Evolutionary conservation across 2,329 filamentous ascomycete genomes (phyloP).

Genomic region (Cladophialophora bantiana): DNA sequence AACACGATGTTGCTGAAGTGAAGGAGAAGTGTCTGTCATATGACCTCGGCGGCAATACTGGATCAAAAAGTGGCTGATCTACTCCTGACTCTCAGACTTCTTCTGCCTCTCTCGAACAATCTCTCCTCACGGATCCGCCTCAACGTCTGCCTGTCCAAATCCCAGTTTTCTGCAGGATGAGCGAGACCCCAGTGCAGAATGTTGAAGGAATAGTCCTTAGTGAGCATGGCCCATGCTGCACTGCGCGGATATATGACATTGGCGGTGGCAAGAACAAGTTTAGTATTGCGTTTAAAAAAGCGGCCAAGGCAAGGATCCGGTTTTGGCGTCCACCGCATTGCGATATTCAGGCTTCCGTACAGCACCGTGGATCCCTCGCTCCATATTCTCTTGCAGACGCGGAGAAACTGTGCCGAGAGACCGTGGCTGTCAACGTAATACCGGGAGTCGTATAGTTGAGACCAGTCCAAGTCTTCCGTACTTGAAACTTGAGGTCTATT

Average conservation of each 20-base stretch:
- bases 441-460: conserved; percentile 14
- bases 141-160: background rate
- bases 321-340: conserved; percentile 14
- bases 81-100: background rate
- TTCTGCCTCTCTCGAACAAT: conserved; percentile 1
- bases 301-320: conserved; percentile 16
- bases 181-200: conserved; percentile 6
- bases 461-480: conserved; percentile 8
- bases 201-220: background rate
- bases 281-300: conserved; percentile 22
- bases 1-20: background rate
- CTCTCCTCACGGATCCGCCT: conserved; percentile 1
- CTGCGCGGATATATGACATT: conserved; percentile 11
- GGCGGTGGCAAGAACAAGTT: conserved; percentile 20
- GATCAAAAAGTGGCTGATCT: background rate
- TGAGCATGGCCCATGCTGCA: background rate
- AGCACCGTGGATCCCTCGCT: conserved; percentile 22
- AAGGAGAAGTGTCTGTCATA: background rate
- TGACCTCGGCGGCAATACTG: background rate
- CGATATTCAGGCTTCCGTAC: conserved; percentile 26
- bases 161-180: background rate
- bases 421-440: conserved; percentile 25
- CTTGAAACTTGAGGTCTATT: background rate
- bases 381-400: conserved; percentile 30
- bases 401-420: conserved; percentile 28